phyloP scores from a whole-genome alignment of 345 rosid genomes.

The Pelargonium nanum region DNA sequence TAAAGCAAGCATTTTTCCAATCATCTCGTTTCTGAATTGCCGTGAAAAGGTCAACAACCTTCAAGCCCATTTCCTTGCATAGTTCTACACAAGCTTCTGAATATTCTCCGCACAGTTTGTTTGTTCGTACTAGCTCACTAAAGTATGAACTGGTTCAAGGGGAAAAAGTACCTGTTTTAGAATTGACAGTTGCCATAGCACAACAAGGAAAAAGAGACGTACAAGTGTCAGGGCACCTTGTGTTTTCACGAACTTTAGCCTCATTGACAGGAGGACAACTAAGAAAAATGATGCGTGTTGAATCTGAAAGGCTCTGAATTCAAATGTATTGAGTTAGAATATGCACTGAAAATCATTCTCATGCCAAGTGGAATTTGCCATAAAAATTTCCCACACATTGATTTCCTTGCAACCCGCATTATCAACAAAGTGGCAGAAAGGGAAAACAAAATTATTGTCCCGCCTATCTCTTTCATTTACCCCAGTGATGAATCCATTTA shows the following conservation, averaged over 20 bases:
- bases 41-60: conserved; percentile 65
- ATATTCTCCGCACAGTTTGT: conserved; percentile 66
- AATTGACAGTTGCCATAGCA: not conserved
- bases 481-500: too few species aligned
- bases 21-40: conserved; percentile 53
- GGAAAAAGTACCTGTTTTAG: conserved; percentile 7
- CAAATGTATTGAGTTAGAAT: conserved; percentile 4
- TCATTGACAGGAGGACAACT: conserved; percentile 88
- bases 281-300: conserved; percentile 55
- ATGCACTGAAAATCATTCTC: too few species aligned
- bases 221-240: conserved; percentile 39
- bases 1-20: conserved; percentile 66
- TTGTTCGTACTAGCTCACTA: conserved; percentile 74
- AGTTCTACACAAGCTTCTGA: conserved; percentile 75
- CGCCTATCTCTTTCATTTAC: too few species aligned
- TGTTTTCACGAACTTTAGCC: conserved; percentile 41
- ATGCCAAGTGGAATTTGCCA: not conserved
- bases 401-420: too few species aligned
- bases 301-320: conserved; percentile 63
- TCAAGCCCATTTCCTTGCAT: conserved; percentile 57
- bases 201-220: conserved; percentile 3
- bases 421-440: too few species aligned
- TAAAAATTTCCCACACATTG: too few species aligned
- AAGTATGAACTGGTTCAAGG: conserved; percentile 39
- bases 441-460: too few species aligned